phyloP scores from a whole-genome alignment of 169 alveolate genomes.

The Plasmodium knowlesi region DNA sequence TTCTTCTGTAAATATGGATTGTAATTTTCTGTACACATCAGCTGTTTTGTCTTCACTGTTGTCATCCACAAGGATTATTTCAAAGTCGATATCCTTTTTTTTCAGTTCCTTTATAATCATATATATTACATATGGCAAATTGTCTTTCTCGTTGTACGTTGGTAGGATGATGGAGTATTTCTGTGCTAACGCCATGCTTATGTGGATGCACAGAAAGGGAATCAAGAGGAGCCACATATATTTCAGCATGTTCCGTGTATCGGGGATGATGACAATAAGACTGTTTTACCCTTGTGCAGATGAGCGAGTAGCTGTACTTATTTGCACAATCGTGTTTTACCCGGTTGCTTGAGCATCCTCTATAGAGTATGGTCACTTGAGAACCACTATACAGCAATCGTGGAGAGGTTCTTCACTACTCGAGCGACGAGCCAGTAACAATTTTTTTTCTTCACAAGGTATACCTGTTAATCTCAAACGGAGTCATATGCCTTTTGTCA shows the following conservation, averaged over 20 bases:
- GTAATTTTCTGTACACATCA: constrained; percentile 53
- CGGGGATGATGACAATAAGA: not conserved
- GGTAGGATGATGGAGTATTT: constrained; percentile 94
- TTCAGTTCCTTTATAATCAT: constrained; percentile 89
- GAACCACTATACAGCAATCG: not conserved
- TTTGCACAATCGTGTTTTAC: not conserved
- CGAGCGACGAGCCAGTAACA: not conserved
- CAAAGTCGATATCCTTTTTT: constrained; percentile 90
- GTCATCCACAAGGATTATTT: constrained; percentile 95
- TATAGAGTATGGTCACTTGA: not conserved
- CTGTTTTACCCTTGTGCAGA: not conserved
- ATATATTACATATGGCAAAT: constrained; percentile 92
- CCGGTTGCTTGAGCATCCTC: not conserved
- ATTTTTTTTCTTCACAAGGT: not conserved
- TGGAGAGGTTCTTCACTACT: not conserved
- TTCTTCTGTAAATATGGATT: constrained; percentile 61
- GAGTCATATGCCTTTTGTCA: not conserved
- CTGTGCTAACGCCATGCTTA: constrained; percentile 10
- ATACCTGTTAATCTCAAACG: not conserved
- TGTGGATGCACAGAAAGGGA: not conserved
- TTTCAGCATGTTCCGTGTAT: not conserved
- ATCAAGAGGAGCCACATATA: not conserved
- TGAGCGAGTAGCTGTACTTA: not conserved
- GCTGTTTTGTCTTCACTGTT: constrained; percentile 96
- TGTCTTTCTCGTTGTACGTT: constrained; percentile 96